Percentiles rank a stretch among this genome's conserved stretches.
These are phyloP conservation scores for Iberis pinnata DNA, from an alignment of 345 rosid species.

Conservation along the genomic window DNA sequence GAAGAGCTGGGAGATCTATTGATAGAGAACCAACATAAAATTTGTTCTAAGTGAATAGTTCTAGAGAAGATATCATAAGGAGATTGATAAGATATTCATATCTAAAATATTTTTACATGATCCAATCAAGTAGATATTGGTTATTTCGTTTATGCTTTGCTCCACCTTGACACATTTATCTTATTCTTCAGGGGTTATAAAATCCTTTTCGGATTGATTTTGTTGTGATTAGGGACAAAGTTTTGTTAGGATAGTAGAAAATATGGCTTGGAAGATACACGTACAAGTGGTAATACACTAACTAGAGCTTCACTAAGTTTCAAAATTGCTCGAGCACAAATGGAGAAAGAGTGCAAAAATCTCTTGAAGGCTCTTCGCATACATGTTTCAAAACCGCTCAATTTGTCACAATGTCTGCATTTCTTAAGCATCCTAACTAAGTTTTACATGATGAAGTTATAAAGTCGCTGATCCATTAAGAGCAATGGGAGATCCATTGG, in stretches of 20 bases:
- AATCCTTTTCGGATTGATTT: too few relatives aligned
- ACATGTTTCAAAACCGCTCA: conserved; percentile 52
- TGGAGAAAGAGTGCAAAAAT: conserved; percentile 90
- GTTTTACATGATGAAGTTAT: too few relatives aligned
- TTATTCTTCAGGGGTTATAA: too few relatives aligned
- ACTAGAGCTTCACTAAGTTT: conserved; percentile 63
- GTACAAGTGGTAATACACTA: conserved; percentile 78
- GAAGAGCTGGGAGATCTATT: conserved; percentile 71
- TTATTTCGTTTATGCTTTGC: too few relatives aligned
- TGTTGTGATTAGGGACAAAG: conserved; percentile 94
- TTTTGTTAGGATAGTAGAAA: conserved; percentile 88
- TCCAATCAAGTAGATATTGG: too few relatives aligned
- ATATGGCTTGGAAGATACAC: conserved; percentile 82
- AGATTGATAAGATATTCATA: conserved; percentile 88
- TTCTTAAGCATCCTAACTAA: too few relatives aligned
- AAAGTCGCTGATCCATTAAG: conserved; percentile 97
- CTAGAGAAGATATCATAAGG: conserved; percentile 85
- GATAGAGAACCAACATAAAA: conserved; percentile 78
- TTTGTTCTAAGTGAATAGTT: conserved; percentile 92
- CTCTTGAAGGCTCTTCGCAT: conserved; percentile 88
- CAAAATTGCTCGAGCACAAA: conserved; percentile 74
- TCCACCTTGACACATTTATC: too few relatives aligned
- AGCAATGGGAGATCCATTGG: conserved; percentile 93
- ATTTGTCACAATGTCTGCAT: too few relatives aligned
- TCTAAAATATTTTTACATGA: conserved; percentile 79